phyloP scores from a whole-genome alignment of 495 filamentous ascomycete genomes.

The Bryoglossum gracile region DNA sequence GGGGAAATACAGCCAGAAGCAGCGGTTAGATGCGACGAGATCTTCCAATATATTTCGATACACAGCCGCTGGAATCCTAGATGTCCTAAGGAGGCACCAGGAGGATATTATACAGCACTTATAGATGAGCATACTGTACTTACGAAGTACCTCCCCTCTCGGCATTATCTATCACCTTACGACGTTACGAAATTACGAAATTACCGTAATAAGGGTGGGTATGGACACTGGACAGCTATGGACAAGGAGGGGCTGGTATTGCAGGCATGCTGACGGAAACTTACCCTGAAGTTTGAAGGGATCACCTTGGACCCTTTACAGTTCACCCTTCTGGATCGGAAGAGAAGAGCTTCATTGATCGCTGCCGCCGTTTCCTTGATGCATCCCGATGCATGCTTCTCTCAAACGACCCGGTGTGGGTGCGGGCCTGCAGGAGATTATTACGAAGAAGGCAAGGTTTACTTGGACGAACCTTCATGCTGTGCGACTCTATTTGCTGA shows the following conservation, averaged over 20 bases:
- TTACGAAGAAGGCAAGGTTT: too few species aligned
- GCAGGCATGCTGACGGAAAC: too few species aligned
- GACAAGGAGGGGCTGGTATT: too few species aligned
- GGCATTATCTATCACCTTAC: background rate
- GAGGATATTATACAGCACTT: too few species aligned
- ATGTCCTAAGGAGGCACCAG: too few species aligned
- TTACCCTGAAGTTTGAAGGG: too few species aligned
- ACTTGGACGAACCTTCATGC: slow-evolving; percentile 2
- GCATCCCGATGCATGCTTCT: slow-evolving; percentile 7
- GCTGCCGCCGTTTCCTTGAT: slow-evolving; percentile 1
- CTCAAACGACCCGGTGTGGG: background rate
- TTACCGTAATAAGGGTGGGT: background rate
- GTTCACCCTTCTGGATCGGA: slow-evolving; percentile 1
- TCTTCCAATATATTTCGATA: slow-evolving; percentile 12
- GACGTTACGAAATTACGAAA: too few species aligned
- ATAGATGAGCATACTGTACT: too few species aligned
- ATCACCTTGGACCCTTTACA: too few species aligned
- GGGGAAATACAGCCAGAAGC: slow-evolving; percentile 11
- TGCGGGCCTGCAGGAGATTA: slow-evolving; percentile 12
- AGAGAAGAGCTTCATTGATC: slow-evolving; percentile 12
- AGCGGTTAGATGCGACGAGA: slow-evolving; percentile 1
- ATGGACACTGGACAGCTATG: background rate
- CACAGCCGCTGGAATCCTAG: too few species aligned
- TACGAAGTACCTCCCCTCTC: background rate
- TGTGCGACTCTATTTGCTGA: slow-evolving; percentile 1